Evolutionary conservation across 2,329 filamentous ascomycete genomes (phyloP), one percentile per base, ranked within the genome.

Genomic region (Emmonsiellopsis sp.): DNA sequence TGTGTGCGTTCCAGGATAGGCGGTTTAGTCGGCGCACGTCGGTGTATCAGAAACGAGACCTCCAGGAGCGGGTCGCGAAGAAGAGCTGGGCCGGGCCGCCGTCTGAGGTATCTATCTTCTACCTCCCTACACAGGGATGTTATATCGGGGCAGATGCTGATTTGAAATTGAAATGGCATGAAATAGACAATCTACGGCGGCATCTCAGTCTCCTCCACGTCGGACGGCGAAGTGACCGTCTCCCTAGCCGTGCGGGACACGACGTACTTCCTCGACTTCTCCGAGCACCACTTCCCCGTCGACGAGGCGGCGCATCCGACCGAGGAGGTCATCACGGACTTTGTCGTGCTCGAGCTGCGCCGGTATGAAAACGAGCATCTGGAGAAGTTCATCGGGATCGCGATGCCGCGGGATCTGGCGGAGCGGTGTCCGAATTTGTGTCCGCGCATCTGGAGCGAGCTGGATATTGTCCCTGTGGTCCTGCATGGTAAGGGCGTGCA

Each of bases 391-490:
- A 76, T 89, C 16, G 87, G 87, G 7, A 80, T 82, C 16, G 86
- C 87, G n/a, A 72, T 92, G 51, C 83, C 85, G 1, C 70, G 74
- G 8, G 75, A 77, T 3, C 70, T 88, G 51, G 75, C 80, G 44
- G 70, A 79, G 8, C 73, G 81, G 62, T 85, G 81, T 62, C 86
- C 86, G 1, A 71, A 71, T 5, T 75, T 91, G 1, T 85, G 84
- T 60, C 82, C 86, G 0, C 81, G 81, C 35, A 76, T 93, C 3
- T 93, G 88, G 88, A 71, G 81, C 2, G 84, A 89, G 57, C 73
- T 91, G 37, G 88, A 93, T 64, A 82, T 91, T 54, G 80, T 92
- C 2, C 85, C 86, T 1, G 75, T 92, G 41, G 79, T 86, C 3
- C 76, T 89, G 57, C 73, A 71, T 3, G 70, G 66, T 2, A 63